These are phyloP conservation scores for Tagetes erecta DNA, from an alignment of 129 eudicot genomes.

Conservation along the genomic window DNA sequence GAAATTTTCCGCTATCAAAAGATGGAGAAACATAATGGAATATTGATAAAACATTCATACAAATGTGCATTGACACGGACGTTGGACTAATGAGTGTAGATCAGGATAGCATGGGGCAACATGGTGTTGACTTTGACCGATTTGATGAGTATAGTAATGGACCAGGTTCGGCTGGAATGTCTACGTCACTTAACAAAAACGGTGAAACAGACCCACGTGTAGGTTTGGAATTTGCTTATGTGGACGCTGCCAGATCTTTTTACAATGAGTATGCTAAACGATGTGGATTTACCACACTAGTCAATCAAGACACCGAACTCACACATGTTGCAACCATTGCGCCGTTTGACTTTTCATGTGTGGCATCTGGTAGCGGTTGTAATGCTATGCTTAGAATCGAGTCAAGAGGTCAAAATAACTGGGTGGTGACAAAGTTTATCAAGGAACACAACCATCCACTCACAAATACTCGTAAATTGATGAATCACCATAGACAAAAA, in stretches of 20 bases:
- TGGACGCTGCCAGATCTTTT: conserved; percentile 61
- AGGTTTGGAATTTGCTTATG: conserved; percentile 72
- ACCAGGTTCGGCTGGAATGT: conserved; percentile 38
- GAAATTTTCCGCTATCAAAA: conserved; percentile 16
- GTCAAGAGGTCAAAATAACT: conserved; percentile 42
- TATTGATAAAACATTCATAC: conserved; percentile 10
- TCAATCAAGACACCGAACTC: conserved; percentile 36
- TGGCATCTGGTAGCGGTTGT: conserved; percentile 50
- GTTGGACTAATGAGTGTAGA: conserved; percentile 46
- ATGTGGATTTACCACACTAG: conserved; percentile 53
- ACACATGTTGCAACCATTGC: conserved; percentile 37
- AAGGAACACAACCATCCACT: conserved; percentile 59
- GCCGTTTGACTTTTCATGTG: conserved; percentile 47
- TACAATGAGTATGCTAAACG: conserved; percentile 77
- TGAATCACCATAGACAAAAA: conserved; percentile 45
- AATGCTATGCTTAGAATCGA: conserved; percentile 69
- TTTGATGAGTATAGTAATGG: conserved; percentile 48
- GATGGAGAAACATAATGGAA: conserved; percentile 19
- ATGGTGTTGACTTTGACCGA: conserved; percentile 46
- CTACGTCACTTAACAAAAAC: conserved; percentile 40
- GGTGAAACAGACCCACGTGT: conserved; percentile 51
- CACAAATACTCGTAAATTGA: conserved; percentile 29
- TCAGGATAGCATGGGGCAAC: conserved; percentile 54
- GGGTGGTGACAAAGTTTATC: conserved; percentile 61
- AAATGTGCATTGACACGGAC: conserved; percentile 38